A percentile compares a stretch with the other conserved stretches of the same genome.
These are phyloP conservation scores for Cercospora beticola DNA, from an alignment of 2,329 filamentous ascomycete species.

Conservation along the genomic window DNA sequence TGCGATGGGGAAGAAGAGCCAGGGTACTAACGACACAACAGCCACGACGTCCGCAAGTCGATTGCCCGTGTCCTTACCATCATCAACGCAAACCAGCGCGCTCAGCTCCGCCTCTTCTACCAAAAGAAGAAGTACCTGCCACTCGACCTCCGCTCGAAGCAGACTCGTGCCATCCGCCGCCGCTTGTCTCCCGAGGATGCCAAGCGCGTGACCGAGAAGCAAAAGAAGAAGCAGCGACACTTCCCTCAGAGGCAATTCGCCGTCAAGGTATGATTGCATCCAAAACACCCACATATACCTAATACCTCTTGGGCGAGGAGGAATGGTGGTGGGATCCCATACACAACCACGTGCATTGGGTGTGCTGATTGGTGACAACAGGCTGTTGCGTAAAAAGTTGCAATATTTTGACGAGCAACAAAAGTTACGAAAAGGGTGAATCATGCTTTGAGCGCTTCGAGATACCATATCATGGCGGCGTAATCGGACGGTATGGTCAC, in stretches of 20 bases:
- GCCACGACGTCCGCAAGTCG: slow-evolving; percentile 98
- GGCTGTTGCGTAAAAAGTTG: slow-evolving; percentile 8
- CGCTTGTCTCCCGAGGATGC: slow-evolving; percentile 90
- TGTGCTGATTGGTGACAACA: slow-evolving; percentile 2
- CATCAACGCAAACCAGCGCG: slow-evolving; percentile 99
- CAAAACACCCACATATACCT: slow-evolving; percentile 16
- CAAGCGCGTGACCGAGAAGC: slow-evolving; percentile 81
- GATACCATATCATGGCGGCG: slow-evolving; percentile 12
- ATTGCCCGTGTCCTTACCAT: slow-evolving; percentile 98
- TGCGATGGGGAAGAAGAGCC: slow-evolving; percentile 6
- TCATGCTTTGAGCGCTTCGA: slow-evolving; percentile 9
- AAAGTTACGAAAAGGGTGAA: slow-evolving; percentile 9
- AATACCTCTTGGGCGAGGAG: slow-evolving; percentile 16
- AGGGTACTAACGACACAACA: slow-evolving; percentile 42
- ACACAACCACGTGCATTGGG: background rate
- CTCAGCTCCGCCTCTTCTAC: slow-evolving; percentile 98
- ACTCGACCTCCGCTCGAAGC: slow-evolving; percentile 96
- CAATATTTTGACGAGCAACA: background rate
- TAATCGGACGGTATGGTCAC: slow-evolving; percentile 1
- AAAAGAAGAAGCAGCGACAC: slow-evolving; percentile 92
- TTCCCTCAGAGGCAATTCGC: slow-evolving; percentile 99
- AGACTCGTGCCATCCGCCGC: slow-evolving; percentile 97
- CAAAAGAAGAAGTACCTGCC: slow-evolving; percentile 99
- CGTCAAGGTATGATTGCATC: slow-evolving; percentile 72
- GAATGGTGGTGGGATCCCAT: slow-evolving; percentile 14